phyloP scores from a whole-genome alignment of 2,329 filamentous ascomycete species.

The Ceratocystis cacaofunesta region DNA sequence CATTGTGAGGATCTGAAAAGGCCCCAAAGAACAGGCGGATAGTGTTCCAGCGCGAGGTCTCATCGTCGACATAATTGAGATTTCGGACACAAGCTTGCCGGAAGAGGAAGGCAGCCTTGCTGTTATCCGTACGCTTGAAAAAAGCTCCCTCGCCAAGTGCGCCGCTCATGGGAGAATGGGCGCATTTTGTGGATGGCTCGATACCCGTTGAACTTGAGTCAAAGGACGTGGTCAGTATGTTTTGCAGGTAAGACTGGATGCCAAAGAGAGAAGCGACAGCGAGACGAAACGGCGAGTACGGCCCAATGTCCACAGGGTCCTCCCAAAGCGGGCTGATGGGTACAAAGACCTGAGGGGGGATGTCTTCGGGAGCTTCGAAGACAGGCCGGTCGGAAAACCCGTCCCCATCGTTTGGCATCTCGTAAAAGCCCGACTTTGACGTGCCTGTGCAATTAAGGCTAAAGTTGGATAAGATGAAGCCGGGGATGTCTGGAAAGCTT shows the following conservation, averaged over 20 bases:
- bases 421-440: conserved; percentile 11
- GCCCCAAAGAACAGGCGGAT: conserved; percentile 14
- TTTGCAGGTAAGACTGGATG: conserved; percentile 8
- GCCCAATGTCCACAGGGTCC: conserved; percentile 5
- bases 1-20: not conserved
- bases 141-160: conserved; percentile 8
- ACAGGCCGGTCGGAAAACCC: conserved; percentile 8
- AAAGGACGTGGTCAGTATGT: conserved; percentile 9
- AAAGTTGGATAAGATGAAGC: conserved; percentile 9
- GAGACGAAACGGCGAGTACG: conserved; percentile 14
- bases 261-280: conserved; percentile 15
- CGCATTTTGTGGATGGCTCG: not conserved
- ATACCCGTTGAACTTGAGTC: not conserved
- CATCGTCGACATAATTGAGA: not conserved
- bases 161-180: conserved; percentile 6
- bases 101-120: conserved; percentile 10
- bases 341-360: conserved; percentile 9
- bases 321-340: conserved; percentile 11
- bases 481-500: not conserved
- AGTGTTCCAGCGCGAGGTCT: conserved; percentile 6
- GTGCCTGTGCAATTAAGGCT: conserved; percentile 10
- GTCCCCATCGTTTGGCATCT: conserved; percentile 11
- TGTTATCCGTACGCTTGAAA: conserved; percentile 11
- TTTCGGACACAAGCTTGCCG: conserved; percentile 10
- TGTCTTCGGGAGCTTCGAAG: not conserved